Base-by-base conservation (phyloP, 2,329 filamentous ascomycete genomes). In the Bisporella sp. region DNA sequence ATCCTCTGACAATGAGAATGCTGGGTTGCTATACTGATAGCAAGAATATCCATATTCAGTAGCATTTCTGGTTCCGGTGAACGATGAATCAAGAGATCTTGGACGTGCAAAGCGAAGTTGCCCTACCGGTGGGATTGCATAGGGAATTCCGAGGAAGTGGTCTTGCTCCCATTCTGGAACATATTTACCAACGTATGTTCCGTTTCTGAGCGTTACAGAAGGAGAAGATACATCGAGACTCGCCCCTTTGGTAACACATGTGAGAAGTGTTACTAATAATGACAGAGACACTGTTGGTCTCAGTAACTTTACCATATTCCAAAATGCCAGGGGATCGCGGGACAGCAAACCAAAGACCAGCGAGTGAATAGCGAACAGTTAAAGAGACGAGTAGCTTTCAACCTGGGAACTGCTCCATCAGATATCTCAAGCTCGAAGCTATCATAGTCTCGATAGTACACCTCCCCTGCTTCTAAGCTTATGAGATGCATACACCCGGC, bases 61-160 rank as follows among this genome's bases (percentile, higher is more conserved):
- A 0, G 71, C 72, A 49, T 69, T 63, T 7, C 69, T 63, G n/a
- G 67, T 59, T 0, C 61, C 69, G 3, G 64, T 54, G 35, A 72
- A 74, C 0, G 70, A 66, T 11, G 64, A 54, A 48, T 71, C 68
- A n/a, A 72, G 47, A 28, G 66, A 62, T 45, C 64, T 57, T 28
- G 58, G 54, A 43, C 52, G 67, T 8, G 64, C 66, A 53, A 77
- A 77, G 8, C 75, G 69, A 33, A 66, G 64, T 13, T 73, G 66
- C 0, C 71, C 73, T 1, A 67, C 63, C 2, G 75, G 73, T 3
- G 73, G 70, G 4, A 69, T 59, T 0, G 73, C 73, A 53, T 76
- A 77, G 1, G 72, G 73, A 11, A 78, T 69, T 1, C 73, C 72
- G 1, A 72, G 62, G 56, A 77, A 78, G 8, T 64, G 61, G 13